Evolutionary conservation across 2,329 filamentous ascomycete species (phyloP).

Genomic region (Sporothrix pseudoabietina): DNA sequence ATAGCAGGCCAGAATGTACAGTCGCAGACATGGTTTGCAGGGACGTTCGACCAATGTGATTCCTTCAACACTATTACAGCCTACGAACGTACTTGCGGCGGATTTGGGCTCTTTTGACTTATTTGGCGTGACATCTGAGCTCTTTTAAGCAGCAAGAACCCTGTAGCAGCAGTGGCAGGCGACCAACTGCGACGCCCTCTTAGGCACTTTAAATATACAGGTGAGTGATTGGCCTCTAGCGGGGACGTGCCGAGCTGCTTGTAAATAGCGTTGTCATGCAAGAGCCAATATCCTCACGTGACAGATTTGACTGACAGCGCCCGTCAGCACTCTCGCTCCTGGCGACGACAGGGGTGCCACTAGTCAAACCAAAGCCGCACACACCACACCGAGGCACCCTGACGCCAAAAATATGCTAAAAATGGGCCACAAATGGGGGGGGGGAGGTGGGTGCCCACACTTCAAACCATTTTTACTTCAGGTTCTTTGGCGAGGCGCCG

Average conservation of each 20-base stretch:
- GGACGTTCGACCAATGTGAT: background rate
- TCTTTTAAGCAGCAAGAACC: background rate
- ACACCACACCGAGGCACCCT: background rate
- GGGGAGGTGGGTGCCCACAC: conserved; percentile 12
- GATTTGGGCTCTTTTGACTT: background rate
- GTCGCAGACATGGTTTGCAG: background rate
- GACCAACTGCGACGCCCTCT: background rate
- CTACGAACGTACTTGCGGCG: background rate
- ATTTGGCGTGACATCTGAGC: conserved; percentile 9
- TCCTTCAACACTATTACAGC: background rate
- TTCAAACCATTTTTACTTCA: conserved; percentile 31
- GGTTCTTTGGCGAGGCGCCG: conserved; percentile 14
- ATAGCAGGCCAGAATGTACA: background rate
- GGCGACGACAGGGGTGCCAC: background rate
- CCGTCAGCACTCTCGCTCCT: conserved; percentile 23
- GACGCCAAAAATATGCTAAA: background rate
- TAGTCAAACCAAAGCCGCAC: background rate
- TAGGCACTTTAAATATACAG: background rate
- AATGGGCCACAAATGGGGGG: background rate
- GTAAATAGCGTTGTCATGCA: background rate
- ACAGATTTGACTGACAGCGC: conserved; percentile 8
- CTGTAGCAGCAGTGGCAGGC: background rate
- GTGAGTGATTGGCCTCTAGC: conserved; percentile 1
- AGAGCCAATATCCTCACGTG: background rate
- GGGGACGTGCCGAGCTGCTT: background rate